Base-by-base conservation (phyloP, 345 rosid genomes). In the Aquilaria malaccensis region DNA sequence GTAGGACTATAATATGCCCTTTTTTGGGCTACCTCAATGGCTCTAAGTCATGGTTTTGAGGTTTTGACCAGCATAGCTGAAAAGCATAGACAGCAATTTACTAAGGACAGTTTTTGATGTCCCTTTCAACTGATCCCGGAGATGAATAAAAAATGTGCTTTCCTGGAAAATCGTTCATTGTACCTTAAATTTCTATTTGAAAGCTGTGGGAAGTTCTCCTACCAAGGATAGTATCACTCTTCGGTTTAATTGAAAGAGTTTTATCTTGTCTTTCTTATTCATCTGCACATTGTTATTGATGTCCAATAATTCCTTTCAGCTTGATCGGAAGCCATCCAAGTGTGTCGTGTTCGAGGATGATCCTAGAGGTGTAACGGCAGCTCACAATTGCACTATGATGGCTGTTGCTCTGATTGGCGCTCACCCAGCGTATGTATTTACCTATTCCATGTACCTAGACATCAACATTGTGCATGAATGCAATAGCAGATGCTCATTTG, bases 321-420 rank as follows among this genome's bases (percentile, higher is more conserved):
- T 93, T 70, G 98, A 93, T 67, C 77, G 98, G 55, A 93, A 93
- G 73, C 98, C 98, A 12, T 83, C 96, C 0, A 93, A 89, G 72
- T 93, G 98, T 60, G 87, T 93, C 15, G 98, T 87, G 49, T 93
- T 93, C 58, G 97, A 87, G 76, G 98, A 89, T 76, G 94, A 89
- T 63, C 96, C 97, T 13, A 76, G 98, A 58, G 94, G 90, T 61
- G 81, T 87, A 59, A 76, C 98, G 11, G 98, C 98, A 0, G 96
- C 98, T 67, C 98, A 93, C 74, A 89, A 89, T 71, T 93, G 98
- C 70, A 93, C 97, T 6, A 89, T 93, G 98, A 93, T 93, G 98
- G 97, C 97, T 4, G 75, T 93, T 47, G 98, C 85, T 59, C 56
- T 93, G 52, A 93, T 93, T 52, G 98, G 98, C 4, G 59, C 91